A percentile compares a stretch with the other conserved stretches of the same genome.
These are phyloP conservation scores for Acaromyces ingoldii DNA, from an alignment of 1,284 basidiomycete genomes.

Conservation along the genomic window DNA sequence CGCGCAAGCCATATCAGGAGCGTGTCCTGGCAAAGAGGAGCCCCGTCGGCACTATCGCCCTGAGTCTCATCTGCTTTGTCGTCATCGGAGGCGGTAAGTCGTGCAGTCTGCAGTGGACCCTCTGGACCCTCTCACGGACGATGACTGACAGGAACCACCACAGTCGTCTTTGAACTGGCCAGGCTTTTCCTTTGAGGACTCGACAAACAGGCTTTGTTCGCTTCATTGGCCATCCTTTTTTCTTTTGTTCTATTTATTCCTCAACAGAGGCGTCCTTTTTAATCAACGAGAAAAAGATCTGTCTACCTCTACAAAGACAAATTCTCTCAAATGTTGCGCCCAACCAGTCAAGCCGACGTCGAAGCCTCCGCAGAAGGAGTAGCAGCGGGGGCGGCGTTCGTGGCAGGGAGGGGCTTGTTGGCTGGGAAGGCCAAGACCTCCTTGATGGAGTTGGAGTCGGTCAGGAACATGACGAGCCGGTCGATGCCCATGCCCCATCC, in stretches of 20 bases:
- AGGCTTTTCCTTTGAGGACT: conserved; percentile 22
- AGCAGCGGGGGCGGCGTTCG: too few relatives aligned
- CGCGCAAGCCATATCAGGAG: conserved; percentile 2
- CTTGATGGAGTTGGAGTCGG: conserved; percentile 64
- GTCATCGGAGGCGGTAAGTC: conserved; percentile 30
- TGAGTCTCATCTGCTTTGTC: conserved; percentile 22
- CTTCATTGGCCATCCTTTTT: too few relatives aligned
- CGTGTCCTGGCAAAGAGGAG: conserved; percentile 8
- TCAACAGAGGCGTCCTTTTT: too few relatives aligned
- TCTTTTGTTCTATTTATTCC: too few relatives aligned
- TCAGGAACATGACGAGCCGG: conserved; percentile 40
- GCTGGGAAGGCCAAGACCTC: conserved; percentile 83
- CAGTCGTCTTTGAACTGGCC: conserved; percentile 31
- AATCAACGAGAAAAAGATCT: too few relatives aligned
- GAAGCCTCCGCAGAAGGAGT: too few relatives aligned
- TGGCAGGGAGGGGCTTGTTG: conserved; percentile 65
- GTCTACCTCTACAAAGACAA: too few relatives aligned
- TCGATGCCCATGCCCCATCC: conserved; percentile 56
- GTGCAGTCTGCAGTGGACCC: not conserved
- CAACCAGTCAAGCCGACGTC: too few relatives aligned
- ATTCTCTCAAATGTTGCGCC: too few relatives aligned
- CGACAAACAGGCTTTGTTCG: too few relatives aligned
- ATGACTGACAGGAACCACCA: not conserved
- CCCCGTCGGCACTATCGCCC: conserved; percentile 3
- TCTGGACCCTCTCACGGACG: not conserved